Base-by-base conservation (phyloP, 1,139 yeast species). In the Suzukiozyma palmioleophila region DNA sequence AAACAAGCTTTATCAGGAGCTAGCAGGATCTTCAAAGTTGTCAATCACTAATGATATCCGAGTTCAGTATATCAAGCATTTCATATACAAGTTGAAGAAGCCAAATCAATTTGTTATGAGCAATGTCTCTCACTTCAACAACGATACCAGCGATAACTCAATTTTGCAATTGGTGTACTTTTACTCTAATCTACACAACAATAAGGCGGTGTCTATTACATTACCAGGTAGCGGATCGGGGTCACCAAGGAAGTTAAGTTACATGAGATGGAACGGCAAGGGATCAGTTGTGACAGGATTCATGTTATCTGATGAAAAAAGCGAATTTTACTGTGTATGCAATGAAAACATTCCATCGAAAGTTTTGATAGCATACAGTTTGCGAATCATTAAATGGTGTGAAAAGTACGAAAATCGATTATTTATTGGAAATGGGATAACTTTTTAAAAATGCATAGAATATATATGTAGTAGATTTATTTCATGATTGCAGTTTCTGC, bases 71-170 rank as follows among this genome's bases (percentile, higher is more conserved):
- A 72, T 88, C 16, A 77, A 80, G 44, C 97, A 90, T 62, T 92
- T 92, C 56, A 71, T 89, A 22, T 89, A 79, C 66, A 88, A 85
- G 58, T 76, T 87, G 36, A 81, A 77, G 45, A 64, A 64, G 18
- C 75, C 78, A 42, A 57, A 64, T 35, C 73, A 66, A 43, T 66
- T 53, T 41, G 46, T 66, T 12, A 59, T 62, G 58, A 64, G 65
- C 46, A 62, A 60, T 27, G 37, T 53, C 11, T 42, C 41, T 3
- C 47, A 51, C n/a, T 51, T 54, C 34, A 46, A 41, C 31, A 44
- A 43, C 12, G 51, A 46, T n/a, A 29, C 33, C 11, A 36, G 43
- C 39, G 40, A 41, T 16, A 39, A 42, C 28, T 32, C 48, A 11
- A 46, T 49, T 9, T 47, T 66, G 33, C 64, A 64, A 43, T 48